These are phyloP conservation scores for Chernovozyma aurita DNA, from an alignment of 1,139 yeast genomes.

Conservation along the genomic window DNA sequence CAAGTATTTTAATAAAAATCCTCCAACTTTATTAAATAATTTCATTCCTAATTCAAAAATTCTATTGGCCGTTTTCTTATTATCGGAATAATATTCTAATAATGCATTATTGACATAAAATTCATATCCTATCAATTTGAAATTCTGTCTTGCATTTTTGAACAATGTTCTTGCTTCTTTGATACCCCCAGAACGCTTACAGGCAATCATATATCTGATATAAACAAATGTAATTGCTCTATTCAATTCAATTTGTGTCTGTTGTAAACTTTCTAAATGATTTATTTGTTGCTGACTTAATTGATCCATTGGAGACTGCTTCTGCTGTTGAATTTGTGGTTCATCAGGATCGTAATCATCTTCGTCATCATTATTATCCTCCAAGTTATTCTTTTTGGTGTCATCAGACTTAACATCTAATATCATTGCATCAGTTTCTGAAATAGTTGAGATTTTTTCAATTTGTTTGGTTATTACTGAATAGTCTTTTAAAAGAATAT, in stretches of 20 bases:
- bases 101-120: slow-evolving; percentile 79
- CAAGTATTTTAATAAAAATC: slow-evolving; percentile 65
- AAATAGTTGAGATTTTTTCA: slow-evolving; percentile 16
- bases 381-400: slow-evolving; percentile 14
- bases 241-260: slow-evolving; percentile 18
- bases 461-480: slow-evolving; percentile 18
- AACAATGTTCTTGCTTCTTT: slow-evolving; percentile 70
- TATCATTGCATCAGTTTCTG: slow-evolving; percentile 4
- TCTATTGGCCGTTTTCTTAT: slow-evolving; percentile 66
- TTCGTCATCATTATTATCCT: slow-evolving; percentile 11
- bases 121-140: slow-evolving; percentile 59
- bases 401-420: slow-evolving; percentile 8
- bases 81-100: slow-evolving; percentile 69
- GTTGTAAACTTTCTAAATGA: slow-evolving; percentile 20
- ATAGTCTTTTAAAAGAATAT: slow-evolving; percentile 33
- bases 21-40: slow-evolving; percentile 51
- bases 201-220: slow-evolving; percentile 54
- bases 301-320: slow-evolving; percentile 6
- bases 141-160: slow-evolving; percentile 50
- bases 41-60: slow-evolving; percentile 80
- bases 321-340: not conserved
- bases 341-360: slow-evolving; percentile 12
- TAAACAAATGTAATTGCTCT: slow-evolving; percentile 48
- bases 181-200: slow-evolving; percentile 60
- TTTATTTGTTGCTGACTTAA: slow-evolving; percentile 25